Evolutionary conservation across 192 early-diverging fungal genomes (phyloP), one percentile per base, ranked within the genome.

Genomic region (Radiomyces spectabilis): DNA sequence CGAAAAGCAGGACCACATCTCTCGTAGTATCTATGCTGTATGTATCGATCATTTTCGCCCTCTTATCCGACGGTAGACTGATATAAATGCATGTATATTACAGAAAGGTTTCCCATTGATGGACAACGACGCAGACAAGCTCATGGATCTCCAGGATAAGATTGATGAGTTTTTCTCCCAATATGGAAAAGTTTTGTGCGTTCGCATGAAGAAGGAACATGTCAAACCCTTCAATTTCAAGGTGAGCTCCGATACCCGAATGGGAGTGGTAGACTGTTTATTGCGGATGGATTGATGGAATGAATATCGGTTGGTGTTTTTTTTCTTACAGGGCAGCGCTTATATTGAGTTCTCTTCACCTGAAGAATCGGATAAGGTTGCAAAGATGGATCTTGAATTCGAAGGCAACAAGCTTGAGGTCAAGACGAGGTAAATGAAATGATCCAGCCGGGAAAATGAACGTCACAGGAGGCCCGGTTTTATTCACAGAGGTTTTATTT

Each of bases 21-120:
- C 46, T 13, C 63, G 73, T 54, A 64, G 60, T 33, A 80, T 84
- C 41, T 80, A 80, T 41, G 74, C 64, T 29, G 80, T 82, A 68
- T 51, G 73, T 75, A 39, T 35, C 6, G 13, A 6, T 26, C 34
- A 8, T 22, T 41, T 15, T 37, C 31, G 32, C 39, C 32, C 32
- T 54, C 24, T 38, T 9, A 15, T 41, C 8, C 46, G 22, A 42
- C 12, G 12, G 2, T 13, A 42, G 45, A 35, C 18, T 8, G 26
- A 52, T 12, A 26, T 49, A 6, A n/a, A n/a, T n/a, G n/a, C n/a
- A n/a, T n/a, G n/a, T n/a, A n/a, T n/a, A n/a, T n/a, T n/a, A n/a
- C 38, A 46, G 32, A 66, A 61, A 40, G 15, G 42, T 12, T 51
- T 55, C n/a, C 48, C 65, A 46, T 43, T 58, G 26, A 41, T 41